Percentiles rank a stretch among this genome's conserved stretches.
Conservation (phyloP, 352 stramenopile species). For the Pythium oligandrum region DNA sequence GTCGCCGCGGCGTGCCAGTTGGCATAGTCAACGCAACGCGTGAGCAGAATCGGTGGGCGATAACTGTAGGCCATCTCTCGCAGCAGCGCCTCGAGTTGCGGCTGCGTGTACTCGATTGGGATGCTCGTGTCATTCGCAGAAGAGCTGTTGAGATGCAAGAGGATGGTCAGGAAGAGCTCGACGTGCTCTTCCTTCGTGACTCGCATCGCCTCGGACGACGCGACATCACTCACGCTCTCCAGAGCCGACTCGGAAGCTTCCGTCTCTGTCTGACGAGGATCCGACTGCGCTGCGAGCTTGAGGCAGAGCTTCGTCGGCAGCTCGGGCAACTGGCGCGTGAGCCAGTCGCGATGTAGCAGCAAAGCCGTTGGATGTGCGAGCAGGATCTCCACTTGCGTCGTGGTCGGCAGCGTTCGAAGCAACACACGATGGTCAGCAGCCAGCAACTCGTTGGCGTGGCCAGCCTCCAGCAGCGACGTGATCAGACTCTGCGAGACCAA, state of each 20-base stretch:
- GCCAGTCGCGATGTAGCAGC: slow-evolving; percentile 68
- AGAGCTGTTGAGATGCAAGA: slow-evolving; percentile 50
- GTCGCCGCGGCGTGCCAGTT: slow-evolving; percentile 78
- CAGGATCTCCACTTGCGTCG: slow-evolving; percentile 52
- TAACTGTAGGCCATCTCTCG: slow-evolving; percentile 59
- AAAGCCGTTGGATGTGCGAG: slow-evolving; percentile 37
- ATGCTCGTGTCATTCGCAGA: slow-evolving; percentile 2
- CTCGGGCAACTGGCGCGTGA: slow-evolving; percentile 41
- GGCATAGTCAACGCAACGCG: slow-evolving; percentile 73
- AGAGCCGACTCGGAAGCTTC: neutral
- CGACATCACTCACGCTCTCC: slow-evolving; percentile 21
- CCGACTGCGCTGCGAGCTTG: slow-evolving; percentile 36
- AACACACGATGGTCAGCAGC: slow-evolving; percentile 41
- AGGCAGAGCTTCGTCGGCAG: slow-evolving; percentile 33
- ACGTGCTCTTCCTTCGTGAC: slow-evolving; percentile 46
- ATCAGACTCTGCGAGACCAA: slow-evolving; percentile 37
- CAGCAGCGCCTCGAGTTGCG: slow-evolving; percentile 44
- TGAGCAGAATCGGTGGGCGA: slow-evolving; percentile 68
- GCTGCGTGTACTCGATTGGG: slow-evolving; percentile 24
- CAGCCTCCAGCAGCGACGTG: slow-evolving; percentile 30
- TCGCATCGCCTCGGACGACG: slow-evolving; percentile 40
- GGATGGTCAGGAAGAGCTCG: slow-evolving; percentile 70
- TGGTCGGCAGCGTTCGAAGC: slow-evolving; percentile 40
- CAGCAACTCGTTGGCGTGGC: slow-evolving; percentile 34
- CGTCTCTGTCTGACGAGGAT: slow-evolving; percentile 19